These are phyloP conservation scores for Alternaria gansuensis DNA, from an alignment of 2,329 filamentous ascomycete genomes.

Conservation along the genomic window DNA sequence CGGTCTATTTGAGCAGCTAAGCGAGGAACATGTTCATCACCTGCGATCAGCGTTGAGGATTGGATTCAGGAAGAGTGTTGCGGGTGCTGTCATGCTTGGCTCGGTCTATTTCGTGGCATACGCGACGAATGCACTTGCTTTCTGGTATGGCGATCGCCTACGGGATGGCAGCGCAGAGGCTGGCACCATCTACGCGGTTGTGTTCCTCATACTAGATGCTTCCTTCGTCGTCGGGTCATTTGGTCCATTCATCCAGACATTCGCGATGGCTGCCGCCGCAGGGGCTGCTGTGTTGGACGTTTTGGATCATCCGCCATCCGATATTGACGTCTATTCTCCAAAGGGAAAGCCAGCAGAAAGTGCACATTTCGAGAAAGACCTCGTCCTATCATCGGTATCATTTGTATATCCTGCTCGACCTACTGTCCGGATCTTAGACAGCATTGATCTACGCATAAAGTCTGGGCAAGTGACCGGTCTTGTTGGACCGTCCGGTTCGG, in stretches of 20 bases:
- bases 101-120: conserved; percentile 58
- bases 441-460: conserved; percentile 49
- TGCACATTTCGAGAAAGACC: conserved; percentile 38
- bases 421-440: conserved; percentile 53
- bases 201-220: conserved; percentile 70
- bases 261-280: conserved; percentile 62
- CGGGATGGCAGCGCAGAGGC: conserved; percentile 49
- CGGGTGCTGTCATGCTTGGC: conserved; percentile 55
- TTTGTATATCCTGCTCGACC: conserved; percentile 59
- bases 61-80: conserved; percentile 55
- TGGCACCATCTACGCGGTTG: conserved; percentile 68
- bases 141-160: conserved; percentile 54
- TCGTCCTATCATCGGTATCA: conserved; percentile 51
- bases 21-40: conserved; percentile 49
- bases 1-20: conserved; percentile 54
- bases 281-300: conserved; percentile 58
- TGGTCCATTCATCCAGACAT: conserved; percentile 68
- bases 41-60: conserved; percentile 48
- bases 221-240: conserved; percentile 70
- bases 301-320: conserved; percentile 52
- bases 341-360: conserved; percentile 33
- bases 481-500: conserved; percentile 57
- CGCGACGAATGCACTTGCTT: conserved; percentile 58
- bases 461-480: conserved; percentile 57
- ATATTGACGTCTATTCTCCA: conserved; percentile 53